Percentiles rank a stretch among this genome's conserved stretches.
phyloP scores from a whole-genome alignment of 1,139 yeast species.

The Diutina mesorugosa region DNA sequence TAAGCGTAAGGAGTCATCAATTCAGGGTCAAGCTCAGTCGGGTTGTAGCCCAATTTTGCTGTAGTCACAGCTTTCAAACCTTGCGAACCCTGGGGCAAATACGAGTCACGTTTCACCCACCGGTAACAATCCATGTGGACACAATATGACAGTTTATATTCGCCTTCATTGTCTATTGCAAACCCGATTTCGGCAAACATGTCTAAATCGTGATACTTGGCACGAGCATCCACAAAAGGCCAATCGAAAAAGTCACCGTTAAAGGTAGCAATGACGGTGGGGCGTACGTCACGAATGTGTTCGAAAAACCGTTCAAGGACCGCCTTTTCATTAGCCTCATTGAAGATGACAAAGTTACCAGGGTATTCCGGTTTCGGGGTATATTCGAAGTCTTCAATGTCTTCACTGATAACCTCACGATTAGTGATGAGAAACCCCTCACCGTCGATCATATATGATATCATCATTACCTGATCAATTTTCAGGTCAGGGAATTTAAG shows the following conservation, averaged over 20 bases:
- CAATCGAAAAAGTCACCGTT: conserved; percentile 99
- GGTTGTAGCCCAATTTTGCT: conserved; percentile 90
- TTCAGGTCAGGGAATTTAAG: conserved; percentile 89
- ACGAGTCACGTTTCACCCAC: conserved; percentile 99
- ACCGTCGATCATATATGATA: conserved; percentile 97
- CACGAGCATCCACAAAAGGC: conserved; percentile 93
- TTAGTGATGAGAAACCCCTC: conserved; percentile 91
- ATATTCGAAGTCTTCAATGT: conserved; percentile 93
- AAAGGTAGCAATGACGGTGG: conserved; percentile 93
- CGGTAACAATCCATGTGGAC: conserved; percentile 95
- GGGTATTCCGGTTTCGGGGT: conserved; percentile 96
- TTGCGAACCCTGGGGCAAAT: conserved; percentile 96
- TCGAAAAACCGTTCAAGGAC: conserved; percentile 70
- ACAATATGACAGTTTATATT: conserved; percentile 86
- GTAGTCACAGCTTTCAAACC: conserved; percentile 98
- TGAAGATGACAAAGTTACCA: conserved; percentile 80
- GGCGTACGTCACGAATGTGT: conserved; percentile 76
- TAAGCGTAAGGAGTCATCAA: conserved; percentile 95
- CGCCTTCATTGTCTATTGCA: conserved; percentile 79
- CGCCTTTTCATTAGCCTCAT: conserved; percentile 76
- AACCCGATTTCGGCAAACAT: conserved; percentile 94
- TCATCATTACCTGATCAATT: conserved; percentile 97
- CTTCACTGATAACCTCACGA: conserved; percentile 86
- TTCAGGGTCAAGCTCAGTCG: conserved; percentile 94
- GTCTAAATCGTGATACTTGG: conserved; percentile 70